A percentile compares a stretch with the other conserved stretches of the same genome.
These are phyloP conservation scores for Camelina hispida DNA, from an alignment of 345 rosid genomes.

Conservation along the genomic window DNA sequence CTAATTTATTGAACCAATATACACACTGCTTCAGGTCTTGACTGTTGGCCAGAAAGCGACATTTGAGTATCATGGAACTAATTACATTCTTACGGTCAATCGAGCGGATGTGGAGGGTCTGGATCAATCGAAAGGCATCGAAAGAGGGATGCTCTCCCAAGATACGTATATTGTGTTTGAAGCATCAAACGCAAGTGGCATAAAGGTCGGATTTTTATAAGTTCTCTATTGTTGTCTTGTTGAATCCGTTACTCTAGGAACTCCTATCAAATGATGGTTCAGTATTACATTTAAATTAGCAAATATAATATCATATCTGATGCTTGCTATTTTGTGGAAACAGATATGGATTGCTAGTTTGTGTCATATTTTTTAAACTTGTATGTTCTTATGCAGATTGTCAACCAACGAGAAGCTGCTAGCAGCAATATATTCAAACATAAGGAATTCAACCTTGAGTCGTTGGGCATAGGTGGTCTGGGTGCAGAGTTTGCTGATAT, in stretches of 20 bases:
- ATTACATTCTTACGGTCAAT: conserved; percentile 82
- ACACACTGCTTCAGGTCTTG: conserved; percentile 69
- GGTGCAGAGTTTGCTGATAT: conserved; percentile 99
- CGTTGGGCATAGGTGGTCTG: conserved; percentile 96
- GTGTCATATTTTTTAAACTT: conserved; percentile 18
- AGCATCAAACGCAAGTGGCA: conserved; percentile 86
- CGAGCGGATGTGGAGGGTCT: conserved; percentile 78
- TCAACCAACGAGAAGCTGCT: conserved; percentile 98
- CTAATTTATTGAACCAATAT: conserved; percentile 14
- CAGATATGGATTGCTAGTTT: conserved; percentile 17
- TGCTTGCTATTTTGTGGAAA: conserved; percentile 8
- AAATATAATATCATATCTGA: conserved; percentile 3
- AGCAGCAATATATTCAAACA: conserved; percentile 92
- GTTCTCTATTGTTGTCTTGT: conserved; percentile 2
- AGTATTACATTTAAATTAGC: conserved; percentile 2
- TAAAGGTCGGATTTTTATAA: conserved; percentile 65
- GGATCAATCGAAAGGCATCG: conserved; percentile 59
- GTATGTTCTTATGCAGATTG: conserved; percentile 59
- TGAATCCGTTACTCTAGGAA: conserved; percentile 22
- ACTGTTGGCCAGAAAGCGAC: conserved; percentile 85
- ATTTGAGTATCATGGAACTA: conserved; percentile 91
- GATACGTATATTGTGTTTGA: conserved; percentile 91
- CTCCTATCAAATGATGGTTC: neutral
- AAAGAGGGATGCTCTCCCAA: conserved; percentile 80
- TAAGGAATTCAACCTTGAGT: conserved; percentile 94